phyloP scores from a whole-genome alignment of 371 early-diverging fungal species.

The Blakeslea trispora region DNA sequence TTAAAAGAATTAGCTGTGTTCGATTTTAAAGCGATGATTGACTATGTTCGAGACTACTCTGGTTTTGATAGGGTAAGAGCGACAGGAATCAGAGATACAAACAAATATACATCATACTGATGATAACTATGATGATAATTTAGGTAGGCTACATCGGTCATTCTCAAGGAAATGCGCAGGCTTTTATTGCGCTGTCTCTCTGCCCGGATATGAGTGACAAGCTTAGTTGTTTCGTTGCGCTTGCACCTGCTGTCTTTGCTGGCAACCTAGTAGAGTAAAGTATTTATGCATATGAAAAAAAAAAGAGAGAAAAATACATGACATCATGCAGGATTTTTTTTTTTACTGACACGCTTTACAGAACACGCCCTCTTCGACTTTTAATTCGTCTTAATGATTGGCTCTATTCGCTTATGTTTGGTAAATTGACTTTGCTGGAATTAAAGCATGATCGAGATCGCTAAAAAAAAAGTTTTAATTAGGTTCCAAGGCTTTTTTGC shows the following conservation, averaged over 20 bases:
- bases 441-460: neutral
- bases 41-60: conserved; percentile 31
- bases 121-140: neutral
- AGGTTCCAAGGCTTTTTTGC: conserved; percentile 49
- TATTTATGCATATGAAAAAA: too few relatives aligned
- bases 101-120: neutral
- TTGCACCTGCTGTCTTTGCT: conserved; percentile 59
- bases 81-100: neutral
- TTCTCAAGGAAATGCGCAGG: conserved; percentile 64
- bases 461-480: neutral
- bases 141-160: conserved; percentile 59
- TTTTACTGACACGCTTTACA: conserved; percentile 14
- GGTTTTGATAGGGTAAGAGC: conserved; percentile 33
- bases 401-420: conserved; percentile 35
- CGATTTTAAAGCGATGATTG: conserved; percentile 51
- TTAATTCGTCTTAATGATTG: conserved; percentile 33
- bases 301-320: neutral
- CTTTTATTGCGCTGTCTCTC: conserved; percentile 48
- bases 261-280: conserved; percentile 48
- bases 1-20: conserved; percentile 54
- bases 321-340: conserved; percentile 4
- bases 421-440: conserved; percentile 18
- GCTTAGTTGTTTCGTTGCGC: conserved; percentile 54
- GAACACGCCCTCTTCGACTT: conserved; percentile 30
- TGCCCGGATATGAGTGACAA: conserved; percentile 43